Evolutionary conservation across 2,329 filamentous ascomycete genomes (phyloP), one percentile per base, ranked within the genome.

Genomic region (Dactylonectria estremocensis): DNA sequence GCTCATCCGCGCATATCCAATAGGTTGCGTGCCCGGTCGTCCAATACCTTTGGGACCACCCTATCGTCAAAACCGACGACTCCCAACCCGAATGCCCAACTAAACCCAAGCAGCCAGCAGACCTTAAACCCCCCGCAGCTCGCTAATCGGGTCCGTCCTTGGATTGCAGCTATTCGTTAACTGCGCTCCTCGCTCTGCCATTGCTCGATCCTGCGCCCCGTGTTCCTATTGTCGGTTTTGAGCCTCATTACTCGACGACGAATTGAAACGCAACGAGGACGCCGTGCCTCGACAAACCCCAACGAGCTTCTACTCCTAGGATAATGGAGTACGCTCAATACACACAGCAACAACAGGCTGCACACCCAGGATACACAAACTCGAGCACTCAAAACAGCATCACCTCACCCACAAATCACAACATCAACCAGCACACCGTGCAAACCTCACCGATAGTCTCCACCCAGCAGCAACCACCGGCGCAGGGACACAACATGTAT

Each of bases 401-500:
- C 83, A 90, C 92, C 40, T 94, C 93, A 33, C 92, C 92, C 54
- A 91, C 92, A 72, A 93, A 90, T 78, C 88, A 90, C 75, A 90
- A 89, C 79, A 86, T 92, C 76, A 89, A 91, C 72, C 87, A 90
- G 75, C 89, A 91, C 77, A 87, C 87, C 71, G 89, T 89, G 71
- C 91, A 95, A 81, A 90, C 91, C 4, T 96, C 93, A 37, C 93
- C 94, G 35, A 94, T 96, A 70, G 87, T 96, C 63, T 90, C 92
- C 28, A 92, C 93, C 59, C 93, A 96, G 82, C 89, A 93, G 76
- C 72, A 74, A 58, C 84, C 87, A 45, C 89, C 90, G 69, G 89
- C 88, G 77, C 87, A 91, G 74, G 84, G 85, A 56, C 91, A 92
- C 83, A 93, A 91, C 87, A 94, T 91, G 83, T 98, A 97, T 81